Base-by-base conservation (phyloP, 352 stramenopile species). In the Pythium sp. region DNA sequence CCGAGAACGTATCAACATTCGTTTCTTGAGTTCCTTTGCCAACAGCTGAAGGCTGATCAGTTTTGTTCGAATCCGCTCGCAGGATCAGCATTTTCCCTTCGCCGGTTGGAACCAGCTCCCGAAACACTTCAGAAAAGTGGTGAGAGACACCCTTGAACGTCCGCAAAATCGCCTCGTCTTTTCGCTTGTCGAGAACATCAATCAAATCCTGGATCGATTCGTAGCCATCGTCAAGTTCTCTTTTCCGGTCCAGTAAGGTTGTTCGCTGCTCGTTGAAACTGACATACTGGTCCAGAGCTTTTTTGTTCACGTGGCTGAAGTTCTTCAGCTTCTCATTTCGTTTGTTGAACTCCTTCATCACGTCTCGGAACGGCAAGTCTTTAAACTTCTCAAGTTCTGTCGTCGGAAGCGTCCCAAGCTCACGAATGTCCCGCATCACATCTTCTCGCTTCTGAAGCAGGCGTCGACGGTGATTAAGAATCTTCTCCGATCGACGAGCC, bases 291-390 rank as follows among this genome's bases (percentile, higher is more conserved):
- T 99, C 97, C 56, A 99, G 91, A 0, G 98, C 98, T 81, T 99
- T 99, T 73, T 99, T 99, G 88, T 99, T 99, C 36, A 99, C 98
- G 72, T 99, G 97, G 64, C 82, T 96, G 73, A 98, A 99, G 65
- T 98, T 97, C 73, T 99, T 98, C 53, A 99, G 78, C 62, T 98
- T 93, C 43, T 98, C 97, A 65, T 97, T 99, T 70, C 93, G 91
- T 26, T 88, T 86, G 54, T 98, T 97, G 70, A 99, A 92, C 59
- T 93, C 80, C 62, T 95, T 96, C 73, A 99, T 98, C 38, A 99
- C 87, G 2, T 97, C 89, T 26, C 87, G 79, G 58, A 97, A 96
- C 7, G 87, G 78, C 46, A 98, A 74, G 20, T 75, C 76, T 72
- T 94, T 92, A 70, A 98, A 98, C 56, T 93, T 91, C 57, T 97